Base-by-base conservation (phyloP, 768 basidiomycete species). In the Strobilomyces confusus region DNA sequence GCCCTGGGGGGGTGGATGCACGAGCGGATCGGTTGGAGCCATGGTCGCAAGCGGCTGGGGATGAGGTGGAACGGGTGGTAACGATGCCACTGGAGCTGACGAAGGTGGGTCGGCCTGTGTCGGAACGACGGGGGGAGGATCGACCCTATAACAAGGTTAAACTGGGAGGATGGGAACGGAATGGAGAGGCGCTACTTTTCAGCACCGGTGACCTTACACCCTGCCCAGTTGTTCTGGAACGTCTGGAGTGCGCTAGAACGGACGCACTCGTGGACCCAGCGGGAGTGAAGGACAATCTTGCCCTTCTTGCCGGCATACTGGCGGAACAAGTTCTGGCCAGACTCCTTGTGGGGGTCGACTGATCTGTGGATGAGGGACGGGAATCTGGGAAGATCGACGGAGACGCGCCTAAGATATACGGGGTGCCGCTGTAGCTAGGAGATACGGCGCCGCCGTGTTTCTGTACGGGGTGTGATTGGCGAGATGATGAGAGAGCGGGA, bases 201-300 rank as follows among this genome's bases (percentile, higher is more conserved):
- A 17, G 74, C 76, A 22, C 89, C 90, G 19, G 80, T 84, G 19
- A 93, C 81, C 72, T 87, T 92, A 60, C 87, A 92, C 23, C 82
- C 87, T 12, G 85, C 89, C 81, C 86, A 93, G 60, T 89, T 83
- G 52, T 75, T 81, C 46, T 81, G 78, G 62, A 85, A 92, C 0
- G 87, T 89, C 66, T 89, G 86, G 32, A 93, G 75, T 42, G 79
- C 77, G 47, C 81, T 79, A 7, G 77, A 71, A 60, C 84, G 81
- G 60, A 93, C 75, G 61, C 91, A 93, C 63, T 89, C 86, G 45
- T 80, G 78, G 20, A 90, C 78, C 91, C 91, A 93, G 43, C 80
- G 79, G 5, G 80, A 77, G 61, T 82, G 77, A 8, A 93, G 80
- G 3, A 93, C 81, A 42, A 91, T 73, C 67, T 92, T 92, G 37